Evolutionary conservation across 768 basidiomycete genomes (phyloP), one percentile per base, ranked within the genome.

Genomic region (Suillus cothurnatus): DNA sequence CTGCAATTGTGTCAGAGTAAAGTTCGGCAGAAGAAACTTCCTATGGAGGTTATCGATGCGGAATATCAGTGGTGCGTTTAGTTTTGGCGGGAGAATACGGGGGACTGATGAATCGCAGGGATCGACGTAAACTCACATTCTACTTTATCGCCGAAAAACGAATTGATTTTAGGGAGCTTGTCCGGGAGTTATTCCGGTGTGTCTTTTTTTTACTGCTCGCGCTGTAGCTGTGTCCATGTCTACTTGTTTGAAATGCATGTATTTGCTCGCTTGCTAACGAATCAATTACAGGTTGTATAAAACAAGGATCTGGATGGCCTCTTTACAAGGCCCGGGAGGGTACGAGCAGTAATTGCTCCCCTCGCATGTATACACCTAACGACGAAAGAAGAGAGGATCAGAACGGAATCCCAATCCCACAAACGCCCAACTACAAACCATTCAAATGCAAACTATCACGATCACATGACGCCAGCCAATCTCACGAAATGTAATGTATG

Each of bases 41-140:
- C 95, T 21, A 99, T 99, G 97, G 94, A 98, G 77, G 95, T 99
- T 65, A 89, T 97, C 58, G 97, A 98, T 77, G 97, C 96, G 38
- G 97, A 99, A 79, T 99, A 96, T 80, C 97, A 99, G 74, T 99
- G 95, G 95, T 95, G 64, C 34, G 91, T 80, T 43, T 17, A 1
- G 53, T 63, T 34, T 19, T 14, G 23, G 15, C 3, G 15, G 8
- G 23, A 50, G 14, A 26, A 17, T 23, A 15, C 49, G 7, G 23
- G 49, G 23, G 47, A 14, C 38, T 60, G 41, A 68, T 15, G 61
- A 31, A 1, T 17, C 59, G 26, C 70, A 95, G 94, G 94, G 97
- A 99, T 78, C 92, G 97, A 65, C 93, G 95, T 76, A 99, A 99
- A 81, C 79, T 99, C 67, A 99, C 97, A 0, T 98, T 98, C 82